phyloP scores from a whole-genome alignment of 371 early-diverging fungal genomes.

The Haplosporangium sp. region DNA sequence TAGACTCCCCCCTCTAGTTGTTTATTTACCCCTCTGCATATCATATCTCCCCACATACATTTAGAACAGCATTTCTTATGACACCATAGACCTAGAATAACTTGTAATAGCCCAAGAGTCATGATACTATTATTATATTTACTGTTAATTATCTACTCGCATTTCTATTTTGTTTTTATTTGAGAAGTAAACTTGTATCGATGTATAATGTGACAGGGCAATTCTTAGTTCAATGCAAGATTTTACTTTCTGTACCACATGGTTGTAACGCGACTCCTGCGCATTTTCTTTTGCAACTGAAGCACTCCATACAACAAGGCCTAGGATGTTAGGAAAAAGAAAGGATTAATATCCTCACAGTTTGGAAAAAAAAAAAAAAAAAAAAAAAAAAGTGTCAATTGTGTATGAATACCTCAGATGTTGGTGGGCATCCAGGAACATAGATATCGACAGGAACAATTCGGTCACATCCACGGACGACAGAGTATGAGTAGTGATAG shows the following conservation, averaged over 20 bases:
- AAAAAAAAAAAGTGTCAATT: background rate
- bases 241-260: constrained; percentile 61
- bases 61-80: background rate
- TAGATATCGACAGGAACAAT: constrained; percentile 97
- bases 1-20: background rate
- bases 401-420: constrained; percentile 75
- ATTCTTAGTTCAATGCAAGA: background rate
- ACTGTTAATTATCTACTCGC: too few relatives aligned
- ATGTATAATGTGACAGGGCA: background rate
- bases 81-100: constrained; percentile 1
- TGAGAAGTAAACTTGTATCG: background rate
- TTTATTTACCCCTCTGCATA: background rate
- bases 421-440: constrained; percentile 99
- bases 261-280: constrained; percentile 65
- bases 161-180: background rate
- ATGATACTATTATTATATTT: background rate
- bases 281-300: constrained; percentile 94
- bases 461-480: constrained; percentile 96
- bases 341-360: too few relatives aligned
- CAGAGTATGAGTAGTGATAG: constrained; percentile 98
- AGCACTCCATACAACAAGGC: constrained; percentile 77
- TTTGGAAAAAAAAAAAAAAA: background rate
- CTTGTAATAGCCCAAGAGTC: background rate
- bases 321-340: constrained; percentile 5
- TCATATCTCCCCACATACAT: background rate